These are phyloP conservation scores for Neurospora tetraspora DNA, from an alignment of 495 filamentous ascomycete species.

Conservation along the genomic window DNA sequence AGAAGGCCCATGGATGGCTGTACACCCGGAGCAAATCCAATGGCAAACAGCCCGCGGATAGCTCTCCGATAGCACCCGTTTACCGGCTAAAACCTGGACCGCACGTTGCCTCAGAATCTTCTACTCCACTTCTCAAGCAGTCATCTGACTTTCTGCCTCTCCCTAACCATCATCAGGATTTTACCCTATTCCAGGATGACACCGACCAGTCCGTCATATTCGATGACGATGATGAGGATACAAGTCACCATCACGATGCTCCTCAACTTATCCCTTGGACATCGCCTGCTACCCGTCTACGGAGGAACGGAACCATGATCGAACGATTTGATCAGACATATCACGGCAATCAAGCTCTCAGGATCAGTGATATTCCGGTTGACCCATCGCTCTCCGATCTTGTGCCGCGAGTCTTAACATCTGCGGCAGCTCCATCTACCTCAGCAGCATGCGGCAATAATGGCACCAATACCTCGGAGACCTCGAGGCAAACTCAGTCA, in stretches of 20 bases:
- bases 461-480: background rate
- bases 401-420: background rate
- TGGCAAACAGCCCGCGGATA: slow-evolving; percentile 22
- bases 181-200: slow-evolving; percentile 15
- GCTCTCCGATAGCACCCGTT: background rate
- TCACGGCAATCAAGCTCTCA: slow-evolving; percentile 3
- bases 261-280: slow-evolving; percentile 19
- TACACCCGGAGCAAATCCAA: slow-evolving; percentile 88
- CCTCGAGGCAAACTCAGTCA: background rate
- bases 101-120: background rate
- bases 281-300: slow-evolving; percentile 21
- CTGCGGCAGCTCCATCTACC: background rate
- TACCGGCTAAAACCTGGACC: slow-evolving; percentile 2
- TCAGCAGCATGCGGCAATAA: background rate
- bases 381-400: slow-evolving; percentile 12
- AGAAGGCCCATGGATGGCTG: slow-evolving; percentile 83
- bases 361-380: slow-evolving; percentile 1
- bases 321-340: slow-evolving; percentile 21
- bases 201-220: slow-evolving; percentile 11
- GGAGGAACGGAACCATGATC: slow-evolving; percentile 17
- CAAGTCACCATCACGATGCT: slow-evolving; percentile 2
- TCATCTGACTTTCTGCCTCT: slow-evolving; percentile 1
- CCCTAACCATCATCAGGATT: slow-evolving; percentile 8
- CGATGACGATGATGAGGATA: slow-evolving; percentile 14
- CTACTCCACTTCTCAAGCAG: background rate